phyloP scores from a whole-genome alignment of 495 filamentous ascomycete genomes.

The Alectoria sarmentosa region DNA sequence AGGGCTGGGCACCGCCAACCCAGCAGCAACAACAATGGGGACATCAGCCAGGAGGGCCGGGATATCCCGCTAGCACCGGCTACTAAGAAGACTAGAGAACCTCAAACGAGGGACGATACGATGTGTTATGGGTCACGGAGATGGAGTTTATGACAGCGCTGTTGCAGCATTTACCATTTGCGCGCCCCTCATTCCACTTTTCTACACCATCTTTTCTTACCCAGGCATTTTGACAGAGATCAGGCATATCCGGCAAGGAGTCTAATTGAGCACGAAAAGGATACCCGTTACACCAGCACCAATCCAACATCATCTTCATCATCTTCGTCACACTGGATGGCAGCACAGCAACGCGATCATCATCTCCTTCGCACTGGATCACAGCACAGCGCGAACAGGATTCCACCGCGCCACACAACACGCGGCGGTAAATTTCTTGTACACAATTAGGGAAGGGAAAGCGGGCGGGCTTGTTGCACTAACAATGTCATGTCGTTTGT shows the following conservation, averaged over 20 bases:
- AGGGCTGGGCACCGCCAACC: constrained; percentile 38
- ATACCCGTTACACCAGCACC: neutral
- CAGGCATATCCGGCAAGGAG: neutral
- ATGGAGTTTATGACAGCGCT: constrained; percentile 6
- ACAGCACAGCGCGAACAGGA: neutral
- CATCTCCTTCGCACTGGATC: neutral
- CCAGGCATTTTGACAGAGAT: neutral
- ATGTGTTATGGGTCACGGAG: constrained; percentile 4
- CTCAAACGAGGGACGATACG: neutral
- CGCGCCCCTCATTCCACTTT: neutral
- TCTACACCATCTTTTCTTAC: neutral
- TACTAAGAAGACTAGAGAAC: constrained; percentile 4
- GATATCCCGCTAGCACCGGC: constrained; percentile 21
- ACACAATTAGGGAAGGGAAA: neutral
- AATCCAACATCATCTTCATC: neutral
- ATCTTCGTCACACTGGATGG: neutral
- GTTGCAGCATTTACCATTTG: no score
- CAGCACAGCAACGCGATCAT: neutral
- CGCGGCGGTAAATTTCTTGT: neutral
- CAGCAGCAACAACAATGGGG: constrained; percentile 16
- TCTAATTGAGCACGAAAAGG: neutral
- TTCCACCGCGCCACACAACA: neutral
- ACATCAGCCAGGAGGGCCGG: constrained; percentile 14
- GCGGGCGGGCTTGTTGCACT: neutral
- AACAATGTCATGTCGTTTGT: neutral